A percentile compares a stretch with the other conserved stretches of the same genome.
These are phyloP conservation scores for Carex littledalei DNA, from an alignment of 176 grass and related monocot genomes.

Conservation along the genomic window DNA sequence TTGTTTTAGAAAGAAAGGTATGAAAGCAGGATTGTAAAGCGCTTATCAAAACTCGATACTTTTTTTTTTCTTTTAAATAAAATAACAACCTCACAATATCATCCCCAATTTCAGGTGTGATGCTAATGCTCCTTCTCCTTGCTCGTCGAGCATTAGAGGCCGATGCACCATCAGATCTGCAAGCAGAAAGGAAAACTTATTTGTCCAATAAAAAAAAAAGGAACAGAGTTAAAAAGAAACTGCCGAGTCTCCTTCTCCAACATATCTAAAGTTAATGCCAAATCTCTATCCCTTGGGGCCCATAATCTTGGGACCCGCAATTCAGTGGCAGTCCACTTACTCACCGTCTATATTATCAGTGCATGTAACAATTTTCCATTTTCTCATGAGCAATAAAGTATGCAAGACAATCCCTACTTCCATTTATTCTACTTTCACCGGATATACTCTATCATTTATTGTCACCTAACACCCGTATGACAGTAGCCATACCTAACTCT, in stretches of 20 bases:
- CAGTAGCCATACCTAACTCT: not conserved
- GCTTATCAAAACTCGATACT: not conserved
- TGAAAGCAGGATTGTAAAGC: not conserved
- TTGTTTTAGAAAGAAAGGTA: not conserved
- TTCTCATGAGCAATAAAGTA: not conserved
- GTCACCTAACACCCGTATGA: not conserved
- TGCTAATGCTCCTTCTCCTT: slow-evolving; percentile 61
- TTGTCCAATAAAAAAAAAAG: slow-evolving; percentile 1
- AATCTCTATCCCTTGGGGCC: not conserved
- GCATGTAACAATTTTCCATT: not conserved
- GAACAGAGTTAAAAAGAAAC: not conserved
- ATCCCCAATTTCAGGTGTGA: slow-evolving; percentile 95
- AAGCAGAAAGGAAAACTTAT: slow-evolving; percentile 20
- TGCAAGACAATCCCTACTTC: not conserved
- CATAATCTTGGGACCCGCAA: not conserved
- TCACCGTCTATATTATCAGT: not conserved
- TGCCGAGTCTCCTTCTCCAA: not conserved
- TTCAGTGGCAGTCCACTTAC: not conserved
- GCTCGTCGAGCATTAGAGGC: slow-evolving; percentile 54
- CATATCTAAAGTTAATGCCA: not conserved
- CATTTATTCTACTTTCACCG: not conserved
- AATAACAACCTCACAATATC: slow-evolving; percentile 89
- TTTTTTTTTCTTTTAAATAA: not conserved
- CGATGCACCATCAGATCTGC: slow-evolving; percentile 92
- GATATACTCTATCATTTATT: slow-evolving; percentile 6